A percentile compares a stretch with the other conserved stretches of the same genome.
phyloP scores from a whole-genome alignment of 2,329 filamentous ascomycete genomes.

The Xylariaceae sp. region DNA sequence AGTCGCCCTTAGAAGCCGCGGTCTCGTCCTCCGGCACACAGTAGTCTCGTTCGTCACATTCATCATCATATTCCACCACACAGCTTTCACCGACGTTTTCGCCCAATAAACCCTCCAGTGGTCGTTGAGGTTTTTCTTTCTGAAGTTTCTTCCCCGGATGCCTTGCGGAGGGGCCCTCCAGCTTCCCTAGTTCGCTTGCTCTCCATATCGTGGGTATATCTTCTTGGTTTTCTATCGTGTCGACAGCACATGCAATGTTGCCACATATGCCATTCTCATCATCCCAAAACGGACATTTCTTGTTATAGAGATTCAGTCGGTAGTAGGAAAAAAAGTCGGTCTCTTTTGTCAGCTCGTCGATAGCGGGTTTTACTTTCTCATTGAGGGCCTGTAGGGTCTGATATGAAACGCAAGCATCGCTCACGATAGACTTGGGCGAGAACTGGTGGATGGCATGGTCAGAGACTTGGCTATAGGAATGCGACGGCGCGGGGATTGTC shows the following conservation, averaged over 20 bases:
- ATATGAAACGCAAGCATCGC: slow-evolving; percentile 92
- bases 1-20: slow-evolving; percentile 81
- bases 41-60: slow-evolving; percentile 94
- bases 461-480: slow-evolving; percentile 32
- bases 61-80: slow-evolving; percentile 94
- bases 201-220: slow-evolving; percentile 91
- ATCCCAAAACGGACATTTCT: slow-evolving; percentile 92
- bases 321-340: slow-evolving; percentile 99
- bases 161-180: slow-evolving; percentile 83
- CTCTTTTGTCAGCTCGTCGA: slow-evolving; percentile 74
- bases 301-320: slow-evolving; percentile 89
- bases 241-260: slow-evolving; percentile 93
- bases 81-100: slow-evolving; percentile 90
- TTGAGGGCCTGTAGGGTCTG: slow-evolving; percentile 84
- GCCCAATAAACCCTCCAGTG: slow-evolving; percentile 76
- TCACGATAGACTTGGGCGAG: slow-evolving; percentile 80
- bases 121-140: slow-evolving; percentile 62
- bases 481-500: slow-evolving; percentile 17
- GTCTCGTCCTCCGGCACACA: slow-evolving; percentile 94
- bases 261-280: slow-evolving; percentile 92
- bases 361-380: slow-evolving; percentile 63
- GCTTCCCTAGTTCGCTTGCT: slow-evolving; percentile 82
- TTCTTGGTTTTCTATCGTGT: slow-evolving; percentile 90
- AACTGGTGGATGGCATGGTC: slow-evolving; percentile 54
- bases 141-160: slow-evolving; percentile 76